Conservation (phyloP, 805 yeast species). For the Kuraishia floccosa region DNA sequence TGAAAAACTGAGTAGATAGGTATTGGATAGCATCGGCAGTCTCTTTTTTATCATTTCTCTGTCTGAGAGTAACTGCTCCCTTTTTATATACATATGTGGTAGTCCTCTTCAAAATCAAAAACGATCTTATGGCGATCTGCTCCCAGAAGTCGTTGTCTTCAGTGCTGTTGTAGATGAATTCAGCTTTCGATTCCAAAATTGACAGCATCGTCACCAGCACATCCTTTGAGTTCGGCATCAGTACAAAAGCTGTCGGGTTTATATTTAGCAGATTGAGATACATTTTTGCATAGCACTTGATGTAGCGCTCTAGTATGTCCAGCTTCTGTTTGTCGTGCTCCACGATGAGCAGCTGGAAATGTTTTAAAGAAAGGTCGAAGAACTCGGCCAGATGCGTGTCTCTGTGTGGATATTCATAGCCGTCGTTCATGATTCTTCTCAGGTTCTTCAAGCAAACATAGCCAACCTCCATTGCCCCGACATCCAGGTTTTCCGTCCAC, state of each 20-base stretch:
- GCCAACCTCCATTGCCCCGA: slow-evolving; percentile 59
- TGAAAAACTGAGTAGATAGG: slow-evolving; percentile 44
- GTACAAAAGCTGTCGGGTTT: slow-evolving; percentile 61
- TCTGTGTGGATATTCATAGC: slow-evolving; percentile 60
- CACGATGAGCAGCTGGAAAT: slow-evolving; percentile 44
- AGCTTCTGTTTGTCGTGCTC: slow-evolving; percentile 38
- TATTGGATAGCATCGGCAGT: slow-evolving; percentile 37
- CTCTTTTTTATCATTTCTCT: slow-evolving; percentile 55
- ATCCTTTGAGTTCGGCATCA: slow-evolving; percentile 51
- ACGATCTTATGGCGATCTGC: slow-evolving; percentile 51
- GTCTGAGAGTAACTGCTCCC: slow-evolving; percentile 54
- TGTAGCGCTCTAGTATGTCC: slow-evolving; percentile 53
- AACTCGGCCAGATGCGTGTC: slow-evolving; percentile 49
- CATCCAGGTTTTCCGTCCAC: slow-evolving; percentile 44
- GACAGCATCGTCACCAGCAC: slow-evolving; percentile 52
- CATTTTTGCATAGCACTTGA: slow-evolving; percentile 66
- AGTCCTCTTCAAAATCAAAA: slow-evolving; percentile 53
- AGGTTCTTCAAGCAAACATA: slow-evolving; percentile 68
- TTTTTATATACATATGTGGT: slow-evolving; percentile 51
- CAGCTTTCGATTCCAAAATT: slow-evolving; percentile 53
- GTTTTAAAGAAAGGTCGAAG: slow-evolving; percentile 40
- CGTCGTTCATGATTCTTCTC: slow-evolving; percentile 66
- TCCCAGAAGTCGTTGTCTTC: slow-evolving; percentile 64
- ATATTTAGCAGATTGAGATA: slow-evolving; percentile 46
- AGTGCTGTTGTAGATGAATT: slow-evolving; percentile 45